Evolutionary conservation across 768 basidiomycete species (phyloP).

Genomic region (Naganishia kalamii): DNA sequence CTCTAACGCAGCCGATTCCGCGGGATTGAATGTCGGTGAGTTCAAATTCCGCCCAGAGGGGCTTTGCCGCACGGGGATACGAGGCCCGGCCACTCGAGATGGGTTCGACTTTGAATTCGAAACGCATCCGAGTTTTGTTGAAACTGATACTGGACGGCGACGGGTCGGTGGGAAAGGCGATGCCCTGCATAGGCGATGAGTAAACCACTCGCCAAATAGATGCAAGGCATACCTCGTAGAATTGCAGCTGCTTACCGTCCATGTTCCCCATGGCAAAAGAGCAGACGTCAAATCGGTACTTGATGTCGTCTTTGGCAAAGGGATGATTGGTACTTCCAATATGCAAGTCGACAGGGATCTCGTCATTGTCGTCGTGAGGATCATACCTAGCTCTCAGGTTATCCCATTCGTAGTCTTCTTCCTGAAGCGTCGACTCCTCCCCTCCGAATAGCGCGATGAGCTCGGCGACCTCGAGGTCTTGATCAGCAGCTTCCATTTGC

Average conservation of each 20-base stretch:
- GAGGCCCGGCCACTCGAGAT: not conserved
- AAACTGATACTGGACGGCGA: not conserved
- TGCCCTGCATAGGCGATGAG: not conserved
- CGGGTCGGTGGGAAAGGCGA: slow-evolving; percentile 6
- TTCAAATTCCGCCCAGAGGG: slow-evolving; percentile 9
- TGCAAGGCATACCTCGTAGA: slow-evolving; percentile 12
- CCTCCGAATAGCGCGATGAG: not conserved
- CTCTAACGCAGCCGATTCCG: slow-evolving; percentile 20
- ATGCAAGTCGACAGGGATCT: not conserved
- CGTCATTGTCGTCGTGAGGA: not conserved
- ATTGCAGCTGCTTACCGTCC: slow-evolving; percentile 10
- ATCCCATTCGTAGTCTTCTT: not conserved
- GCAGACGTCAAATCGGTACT: slow-evolving; percentile 1
- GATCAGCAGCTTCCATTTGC: too few species aligned
- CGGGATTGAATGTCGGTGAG: slow-evolving; percentile 14
- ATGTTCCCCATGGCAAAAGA: slow-evolving; percentile 4
- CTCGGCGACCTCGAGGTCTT: not conserved
- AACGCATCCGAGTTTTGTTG: not conserved
- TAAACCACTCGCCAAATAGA: too few species aligned
- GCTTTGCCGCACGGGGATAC: not conserved
- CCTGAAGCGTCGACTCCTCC: not conserved
- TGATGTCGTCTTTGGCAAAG: not conserved
- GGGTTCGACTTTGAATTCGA: slow-evolving; percentile 10
- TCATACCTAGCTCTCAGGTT: not conserved
- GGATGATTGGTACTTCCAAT: not conserved